A percentile compares a stretch with the other conserved stretches of the same genome.
Conservation (phyloP, 2,329 filamentous ascomycete species). For the Trichophyton simii region DNA sequence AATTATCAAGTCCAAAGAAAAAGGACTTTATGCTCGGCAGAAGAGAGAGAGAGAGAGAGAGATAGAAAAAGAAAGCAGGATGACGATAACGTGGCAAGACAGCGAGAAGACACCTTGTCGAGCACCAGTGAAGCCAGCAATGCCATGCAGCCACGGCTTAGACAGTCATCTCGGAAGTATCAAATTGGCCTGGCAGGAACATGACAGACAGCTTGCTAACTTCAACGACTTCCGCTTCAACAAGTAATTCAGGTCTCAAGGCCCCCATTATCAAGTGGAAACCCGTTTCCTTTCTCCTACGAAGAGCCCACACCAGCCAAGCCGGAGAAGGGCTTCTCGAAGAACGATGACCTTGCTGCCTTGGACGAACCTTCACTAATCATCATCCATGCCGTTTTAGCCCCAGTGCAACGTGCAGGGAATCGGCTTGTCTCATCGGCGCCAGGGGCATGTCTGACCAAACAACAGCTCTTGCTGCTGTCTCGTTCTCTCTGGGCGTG, state of each 20-base stretch:
- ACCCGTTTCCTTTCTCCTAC: neutral
- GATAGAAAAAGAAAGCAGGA: neutral
- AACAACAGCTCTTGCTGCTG: neutral
- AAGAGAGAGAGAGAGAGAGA: too few species aligned
- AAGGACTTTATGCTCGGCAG: neutral
- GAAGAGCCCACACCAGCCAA: neutral
- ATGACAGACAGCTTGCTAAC: neutral
- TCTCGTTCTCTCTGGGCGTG: neutral
- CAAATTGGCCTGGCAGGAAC: too few species aligned
- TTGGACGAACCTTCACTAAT: neutral
- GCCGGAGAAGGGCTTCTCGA: neutral
- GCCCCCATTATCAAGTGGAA: neutral
- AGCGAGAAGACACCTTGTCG: neutral
- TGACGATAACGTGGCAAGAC: neutral
- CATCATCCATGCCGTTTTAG: constrained; percentile 3
- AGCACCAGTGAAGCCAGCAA: neutral
- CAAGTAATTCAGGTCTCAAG: too few species aligned
- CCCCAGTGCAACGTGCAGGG: constrained; percentile 14
- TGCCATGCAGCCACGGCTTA: neutral
- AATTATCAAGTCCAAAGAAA: neutral
- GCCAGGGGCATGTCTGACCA: constrained; percentile 5
- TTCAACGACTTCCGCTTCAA: too few species aligned
- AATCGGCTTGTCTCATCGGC: constrained; percentile 7
- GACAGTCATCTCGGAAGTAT: neutral
- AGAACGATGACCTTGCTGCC: neutral